Conservation (phyloP, 2,329 filamentous ascomycete genomes). For the Cryphonectria japonica region DNA sequence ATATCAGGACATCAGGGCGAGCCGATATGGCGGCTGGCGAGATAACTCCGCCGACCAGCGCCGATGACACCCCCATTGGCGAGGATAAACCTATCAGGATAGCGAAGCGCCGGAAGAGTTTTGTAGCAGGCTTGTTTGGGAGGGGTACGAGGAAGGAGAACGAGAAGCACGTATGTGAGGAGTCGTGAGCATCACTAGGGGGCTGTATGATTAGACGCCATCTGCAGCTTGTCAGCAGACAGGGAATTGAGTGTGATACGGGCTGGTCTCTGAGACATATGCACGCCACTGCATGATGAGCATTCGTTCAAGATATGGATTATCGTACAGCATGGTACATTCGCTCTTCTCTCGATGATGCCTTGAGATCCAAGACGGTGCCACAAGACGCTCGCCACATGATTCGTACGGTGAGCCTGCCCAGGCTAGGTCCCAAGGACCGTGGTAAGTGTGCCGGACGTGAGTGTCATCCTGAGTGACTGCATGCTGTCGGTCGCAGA, state of each 20-base stretch:
- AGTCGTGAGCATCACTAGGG: background rate
- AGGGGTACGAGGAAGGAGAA: constrained; percentile 33
- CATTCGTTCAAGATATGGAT: background rate
- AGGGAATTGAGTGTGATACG: background rate
- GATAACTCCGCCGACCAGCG: constrained; percentile 30
- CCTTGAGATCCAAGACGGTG: background rate
- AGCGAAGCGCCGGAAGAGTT: constrained; percentile 50
- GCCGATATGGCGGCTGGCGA: constrained; percentile 28
- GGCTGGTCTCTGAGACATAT: background rate
- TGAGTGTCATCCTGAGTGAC: background rate
- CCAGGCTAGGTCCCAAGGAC: background rate
- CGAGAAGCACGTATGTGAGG: constrained; percentile 20
- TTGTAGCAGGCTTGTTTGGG: constrained; percentile 50
- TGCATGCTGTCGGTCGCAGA: background rate
- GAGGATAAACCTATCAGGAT: constrained; percentile 33
- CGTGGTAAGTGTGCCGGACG: background rate
- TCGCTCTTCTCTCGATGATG: background rate
- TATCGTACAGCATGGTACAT: constrained; percentile 4
- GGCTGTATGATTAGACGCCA: background rate
- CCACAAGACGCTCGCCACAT: background rate
- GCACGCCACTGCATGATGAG: background rate
- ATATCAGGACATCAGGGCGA: constrained; percentile 35
- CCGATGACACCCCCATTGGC: constrained; percentile 21
- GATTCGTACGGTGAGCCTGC: background rate
- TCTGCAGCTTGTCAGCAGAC: background rate